Evolutionary conservation across 1,284 basidiomycete genomes (phyloP), one percentile per base, ranked within the genome.

Genomic region (Melampsora larici-populina): DNA sequence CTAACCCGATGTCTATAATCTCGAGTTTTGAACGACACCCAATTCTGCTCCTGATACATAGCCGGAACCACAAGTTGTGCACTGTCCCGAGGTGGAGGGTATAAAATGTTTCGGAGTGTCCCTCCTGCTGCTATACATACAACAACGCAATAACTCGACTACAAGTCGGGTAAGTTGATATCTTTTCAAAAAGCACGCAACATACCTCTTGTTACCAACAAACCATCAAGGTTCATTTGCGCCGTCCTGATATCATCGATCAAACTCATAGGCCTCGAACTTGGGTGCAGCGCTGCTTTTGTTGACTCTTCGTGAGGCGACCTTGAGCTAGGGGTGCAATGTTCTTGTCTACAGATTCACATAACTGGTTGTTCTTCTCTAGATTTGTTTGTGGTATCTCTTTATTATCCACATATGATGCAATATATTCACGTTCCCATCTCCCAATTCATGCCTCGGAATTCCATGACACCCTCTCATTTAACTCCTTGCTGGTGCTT

Each of bases 161-260:
- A 26, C 36, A 43, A 9, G 29, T 65, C 33, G 63, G 31, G 21
- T 33, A 65, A 31, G 5, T 33, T 65, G 63, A 76, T 69, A 66
- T 69, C 74, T 76, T 76, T 76, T 58, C 74, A 76, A 76, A 76
- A 76, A 76, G 74, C 74, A 76, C 74, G 74, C 74, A 76, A 66
- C 26, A 48, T 62, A 26, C 43, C 51, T 49, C 73, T 6, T n/a
- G 21, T 36, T 2, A 60, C 1, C 18, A 60, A 26, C 29, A 60
- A 60, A 60, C 55, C 15, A 31, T 9, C 29, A 75, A 51, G 8
- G 24, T 58, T 60, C 36, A 58, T 51, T 67, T 76, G 74, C 74
- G 74, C 74, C 66, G 74, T 76, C 74, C 64, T n/a, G 74, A 69
- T 66, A 76, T 76, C 74, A 69, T 31, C 62, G 66, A 76, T 46